phyloP scores from a whole-genome alignment of 179 eudicot genomes.

The Heliamphora pulchella region DNA sequence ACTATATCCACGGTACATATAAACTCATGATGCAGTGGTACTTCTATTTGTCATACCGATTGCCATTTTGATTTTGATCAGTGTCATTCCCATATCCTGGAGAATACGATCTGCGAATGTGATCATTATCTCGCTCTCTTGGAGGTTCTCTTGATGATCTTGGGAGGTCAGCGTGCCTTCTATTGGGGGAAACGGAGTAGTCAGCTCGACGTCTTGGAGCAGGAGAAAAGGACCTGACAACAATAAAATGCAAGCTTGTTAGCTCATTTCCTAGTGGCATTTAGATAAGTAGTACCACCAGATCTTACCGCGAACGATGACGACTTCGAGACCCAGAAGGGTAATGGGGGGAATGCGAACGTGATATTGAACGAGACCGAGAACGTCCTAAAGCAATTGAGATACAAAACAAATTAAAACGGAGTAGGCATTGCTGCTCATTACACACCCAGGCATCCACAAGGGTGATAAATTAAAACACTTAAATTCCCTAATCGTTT shows the following conservation, averaged over 20 bases:
- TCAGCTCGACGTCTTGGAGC: slow-evolving; percentile 46
- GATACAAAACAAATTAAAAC: slow-evolving; percentile 2
- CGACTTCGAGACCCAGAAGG: slow-evolving; percentile 47
- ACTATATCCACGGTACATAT: background rate
- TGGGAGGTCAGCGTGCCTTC: slow-evolving; percentile 40
- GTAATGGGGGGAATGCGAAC: slow-evolving; percentile 50
- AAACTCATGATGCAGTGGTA: background rate
- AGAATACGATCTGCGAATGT: slow-evolving; percentile 40
- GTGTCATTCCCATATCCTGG: slow-evolving; percentile 28
- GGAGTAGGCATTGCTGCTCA: background rate
- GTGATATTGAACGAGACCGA: slow-evolving; percentile 57
- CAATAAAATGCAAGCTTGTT: slow-evolving; percentile 7
- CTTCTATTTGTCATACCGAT: slow-evolving; percentile 30
- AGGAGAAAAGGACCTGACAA: slow-evolving; percentile 46
- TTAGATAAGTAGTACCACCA: too few species aligned
- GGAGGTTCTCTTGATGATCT: slow-evolving; percentile 43
- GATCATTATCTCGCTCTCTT: slow-evolving; percentile 25
- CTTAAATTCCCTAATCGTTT: background rate
- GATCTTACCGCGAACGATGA: slow-evolving; percentile 42
- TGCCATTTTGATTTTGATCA: slow-evolving; percentile 27
- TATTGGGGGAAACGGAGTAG: slow-evolving; percentile 44
- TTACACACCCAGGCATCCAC: background rate
- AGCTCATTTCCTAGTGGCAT: background rate
- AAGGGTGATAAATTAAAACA: background rate
- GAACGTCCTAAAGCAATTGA: slow-evolving; percentile 37